phyloP scores from a whole-genome alignment of 179 eudicot genomes.

The Pouteria campechiana region DNA sequence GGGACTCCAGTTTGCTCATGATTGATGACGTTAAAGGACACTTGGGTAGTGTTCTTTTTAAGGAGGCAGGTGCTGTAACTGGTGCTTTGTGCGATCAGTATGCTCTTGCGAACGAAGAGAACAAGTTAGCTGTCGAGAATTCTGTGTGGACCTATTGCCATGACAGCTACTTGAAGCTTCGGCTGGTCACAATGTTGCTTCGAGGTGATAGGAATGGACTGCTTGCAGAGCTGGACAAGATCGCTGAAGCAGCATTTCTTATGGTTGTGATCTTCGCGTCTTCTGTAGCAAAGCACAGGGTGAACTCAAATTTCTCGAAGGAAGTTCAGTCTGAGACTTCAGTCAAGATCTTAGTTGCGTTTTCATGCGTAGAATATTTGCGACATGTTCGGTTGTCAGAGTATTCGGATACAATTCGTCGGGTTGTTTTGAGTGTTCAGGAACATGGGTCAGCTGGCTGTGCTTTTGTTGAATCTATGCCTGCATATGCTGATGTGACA shows the following conservation, averaged over 20 bases:
- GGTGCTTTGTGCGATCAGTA: slow-evolving; percentile 77
- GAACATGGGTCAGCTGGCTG: slow-evolving; percentile 60
- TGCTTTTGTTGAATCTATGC: slow-evolving; percentile 71
- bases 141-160: slow-evolving; percentile 68
- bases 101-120: slow-evolving; percentile 53
- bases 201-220: slow-evolving; percentile 43
- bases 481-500: slow-evolving; percentile 60
- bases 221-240: slow-evolving; percentile 58
- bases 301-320: slow-evolving; percentile 25
- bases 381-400: slow-evolving; percentile 83
- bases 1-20: too few species aligned
- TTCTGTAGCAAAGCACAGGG: slow-evolving; percentile 68
- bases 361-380: slow-evolving; percentile 90
- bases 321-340: slow-evolving; percentile 43
- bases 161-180: slow-evolving; percentile 54
- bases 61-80: slow-evolving; percentile 85
- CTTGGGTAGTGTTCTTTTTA: slow-evolving; percentile 43
- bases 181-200: slow-evolving; percentile 43
- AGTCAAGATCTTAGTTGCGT: slow-evolving; percentile 59
- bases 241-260: slow-evolving; percentile 90
- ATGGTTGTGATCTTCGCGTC: slow-evolving; percentile 90
- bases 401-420: slow-evolving; percentile 75
- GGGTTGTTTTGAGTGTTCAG: slow-evolving; percentile 49
- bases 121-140: slow-evolving; percentile 46
- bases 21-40: slow-evolving; percentile 42